Percentiles rank a stretch among this genome's conserved stretches.
Conservation (phyloP, 202 grass and related monocot species). For the Carex arenaria region DNA sequence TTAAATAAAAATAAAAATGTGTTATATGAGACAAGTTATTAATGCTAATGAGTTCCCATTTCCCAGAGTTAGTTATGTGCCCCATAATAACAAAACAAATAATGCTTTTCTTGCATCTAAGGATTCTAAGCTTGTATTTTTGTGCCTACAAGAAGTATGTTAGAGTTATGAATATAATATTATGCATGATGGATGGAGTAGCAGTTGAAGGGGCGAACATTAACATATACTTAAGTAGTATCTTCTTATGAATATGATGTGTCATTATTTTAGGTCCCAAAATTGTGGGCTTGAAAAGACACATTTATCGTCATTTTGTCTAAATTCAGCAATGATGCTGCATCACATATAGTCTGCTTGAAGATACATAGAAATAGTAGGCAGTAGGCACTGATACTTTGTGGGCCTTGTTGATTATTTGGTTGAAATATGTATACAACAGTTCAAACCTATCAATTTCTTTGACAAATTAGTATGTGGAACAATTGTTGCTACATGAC, state of each 20-base stretch:
- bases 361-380: background rate
- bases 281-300: background rate
- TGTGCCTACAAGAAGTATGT: background rate
- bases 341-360: background rate
- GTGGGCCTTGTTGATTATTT: constrained; percentile 1
- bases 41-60: too few species aligned
- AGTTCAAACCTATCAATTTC: background rate
- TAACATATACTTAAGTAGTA: background rate
- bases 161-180: background rate
- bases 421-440: background rate
- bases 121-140: background rate
- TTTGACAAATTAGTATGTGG: background rate
- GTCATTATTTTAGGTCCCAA: background rate
- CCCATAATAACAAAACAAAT: background rate
- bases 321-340: background rate
- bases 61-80: background rate
- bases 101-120: background rate
- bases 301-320: background rate
- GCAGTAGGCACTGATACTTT: background rate
- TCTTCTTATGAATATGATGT: background rate
- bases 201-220: too few species aligned
- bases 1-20: background rate
- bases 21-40: background rate
- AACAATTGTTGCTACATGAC: background rate
- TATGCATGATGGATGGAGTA: background rate